Conservation (phyloP, 768 basidiomycete genomes). For the Suillus subalutaceus region DNA sequence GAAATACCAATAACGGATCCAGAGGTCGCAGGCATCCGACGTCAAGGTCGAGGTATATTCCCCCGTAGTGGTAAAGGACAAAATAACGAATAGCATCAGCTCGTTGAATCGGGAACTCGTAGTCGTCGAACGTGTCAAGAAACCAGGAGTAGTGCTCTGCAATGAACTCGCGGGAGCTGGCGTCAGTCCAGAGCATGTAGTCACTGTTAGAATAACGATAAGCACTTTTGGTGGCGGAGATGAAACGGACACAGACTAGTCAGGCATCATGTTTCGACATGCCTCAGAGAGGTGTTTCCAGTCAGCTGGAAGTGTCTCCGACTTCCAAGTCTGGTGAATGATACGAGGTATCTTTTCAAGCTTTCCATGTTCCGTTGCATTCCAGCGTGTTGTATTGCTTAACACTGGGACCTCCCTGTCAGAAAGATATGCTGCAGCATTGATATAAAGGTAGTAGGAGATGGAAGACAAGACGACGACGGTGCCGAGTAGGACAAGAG, state of each 20-base stretch:
- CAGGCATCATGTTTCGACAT: constrained; percentile 91
- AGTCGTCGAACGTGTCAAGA: constrained; percentile 89
- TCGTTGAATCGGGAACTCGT: constrained; percentile 90
- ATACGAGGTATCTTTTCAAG: constrained; percentile 87
- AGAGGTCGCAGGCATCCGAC: constrained; percentile 88
- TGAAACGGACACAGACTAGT: constrained; percentile 73
- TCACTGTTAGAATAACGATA: constrained; percentile 54
- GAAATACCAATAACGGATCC: constrained; percentile 83
- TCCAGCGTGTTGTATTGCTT: constrained; percentile 60
- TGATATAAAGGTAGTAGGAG: constrained; percentile 86
- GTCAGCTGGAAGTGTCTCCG: constrained; percentile 75
- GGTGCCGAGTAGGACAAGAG: constrained; percentile 83
- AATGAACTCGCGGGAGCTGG: constrained; percentile 86
- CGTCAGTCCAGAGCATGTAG: constrained; percentile 98
- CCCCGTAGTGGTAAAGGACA: constrained; percentile 93
- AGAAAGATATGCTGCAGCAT: constrained; percentile 74
- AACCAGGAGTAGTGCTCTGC: constrained; percentile 89
- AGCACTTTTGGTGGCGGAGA: constrained; percentile 13
- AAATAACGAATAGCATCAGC: constrained; percentile 99
- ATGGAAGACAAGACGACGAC: constrained; percentile 90
- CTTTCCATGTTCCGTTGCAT: constrained; percentile 60
- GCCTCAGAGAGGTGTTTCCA: constrained; percentile 83
- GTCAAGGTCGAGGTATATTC: constrained; percentile 95
- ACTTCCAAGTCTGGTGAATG: constrained; percentile 99
- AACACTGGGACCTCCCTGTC: constrained; percentile 72